phyloP scores from a whole-genome alignment of 371 early-diverging fungal genomes.

The Basidiobolus meristosporus region DNA sequence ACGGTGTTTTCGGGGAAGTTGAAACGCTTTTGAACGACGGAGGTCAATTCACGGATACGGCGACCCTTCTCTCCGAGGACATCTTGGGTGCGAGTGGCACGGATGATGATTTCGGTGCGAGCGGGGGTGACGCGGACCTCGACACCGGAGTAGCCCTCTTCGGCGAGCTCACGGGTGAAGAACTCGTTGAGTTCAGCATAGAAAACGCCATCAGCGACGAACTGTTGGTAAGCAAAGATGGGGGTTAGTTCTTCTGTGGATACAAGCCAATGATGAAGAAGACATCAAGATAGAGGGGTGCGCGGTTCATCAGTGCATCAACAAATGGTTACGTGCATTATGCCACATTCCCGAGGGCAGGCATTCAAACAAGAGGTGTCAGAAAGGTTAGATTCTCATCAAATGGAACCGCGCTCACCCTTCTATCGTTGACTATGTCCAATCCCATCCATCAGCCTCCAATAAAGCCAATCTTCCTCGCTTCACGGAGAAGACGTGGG shows the following conservation, averaged over 20 bases:
- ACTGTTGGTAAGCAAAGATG: conserved; percentile 27
- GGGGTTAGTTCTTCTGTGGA: no score
- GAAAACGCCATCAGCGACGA: conserved; percentile 99
- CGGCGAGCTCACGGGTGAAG: conserved; percentile 81
- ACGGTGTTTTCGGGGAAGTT: conserved; percentile 94
- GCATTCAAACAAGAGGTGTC: conserved; percentile 10
- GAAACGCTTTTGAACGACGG: conserved; percentile 97
- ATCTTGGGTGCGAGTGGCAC: conserved; percentile 95
- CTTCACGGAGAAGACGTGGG: no score
- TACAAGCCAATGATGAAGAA: no score
- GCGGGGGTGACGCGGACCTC: conserved; percentile 96
- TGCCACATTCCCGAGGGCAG: conserved; percentile 1
- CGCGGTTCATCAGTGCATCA: no score
- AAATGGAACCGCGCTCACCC: no score
- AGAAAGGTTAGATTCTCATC: neutral
- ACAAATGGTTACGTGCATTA: conserved; percentile 5
- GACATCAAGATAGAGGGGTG: no score
- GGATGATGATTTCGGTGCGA: conserved; percentile 98
- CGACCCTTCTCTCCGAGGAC: conserved; percentile 98
- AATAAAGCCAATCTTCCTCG: no score
- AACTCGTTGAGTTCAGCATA: conserved; percentile 99
- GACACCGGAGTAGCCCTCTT: conserved; percentile 91
- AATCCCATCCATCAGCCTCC: no score
- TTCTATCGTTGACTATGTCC: no score
- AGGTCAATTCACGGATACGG: conserved; percentile 96